A percentile compares a stretch with the other conserved stretches of the same genome.
Conservation (phyloP, 768 basidiomycete species). For the Leccinum disarticulatum region DNA sequence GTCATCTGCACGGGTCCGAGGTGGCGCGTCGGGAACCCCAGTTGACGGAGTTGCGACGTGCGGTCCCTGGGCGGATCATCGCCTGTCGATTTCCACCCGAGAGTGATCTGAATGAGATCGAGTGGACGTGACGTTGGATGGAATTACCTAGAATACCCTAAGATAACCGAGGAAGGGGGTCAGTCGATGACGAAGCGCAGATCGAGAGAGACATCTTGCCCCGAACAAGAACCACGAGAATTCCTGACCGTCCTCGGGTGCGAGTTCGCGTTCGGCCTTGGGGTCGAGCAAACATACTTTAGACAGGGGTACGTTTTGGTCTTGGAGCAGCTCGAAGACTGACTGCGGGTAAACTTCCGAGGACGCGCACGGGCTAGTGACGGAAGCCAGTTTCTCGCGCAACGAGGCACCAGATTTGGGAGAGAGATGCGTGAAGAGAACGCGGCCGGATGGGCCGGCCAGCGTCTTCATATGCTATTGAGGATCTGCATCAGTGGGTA, state of each 20-base stretch:
- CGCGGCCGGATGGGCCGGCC: conserved; percentile 59
- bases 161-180: neutral
- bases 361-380: conserved; percentile 14
- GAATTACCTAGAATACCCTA: conserved; percentile 61
- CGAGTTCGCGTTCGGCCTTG: conserved; percentile 65
- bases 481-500: neutral
- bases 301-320: conserved; percentile 40
- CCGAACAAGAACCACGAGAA: conserved; percentile 94
- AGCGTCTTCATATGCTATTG: conserved; percentile 80
- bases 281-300: conserved; percentile 94
- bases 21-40: conserved; percentile 86
- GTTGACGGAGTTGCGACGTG: conserved; percentile 79
- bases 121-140: neutral
- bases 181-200: neutral
- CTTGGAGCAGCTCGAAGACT: conserved; percentile 15
- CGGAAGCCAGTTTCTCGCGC: conserved; percentile 17
- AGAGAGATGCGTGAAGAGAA: conserved; percentile 89
- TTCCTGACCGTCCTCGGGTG: conserved; percentile 75
- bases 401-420: conserved; percentile 62
- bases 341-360: conserved; percentile 28
- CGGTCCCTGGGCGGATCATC: conserved; percentile 96
- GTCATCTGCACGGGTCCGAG: conserved; percentile 95
- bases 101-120: neutral
- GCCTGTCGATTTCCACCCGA: conserved; percentile 43
- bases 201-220: conserved; percentile 40